Conservation (phyloP, 192 early-diverging fungal species). For the Coemansia biformis region DNA sequence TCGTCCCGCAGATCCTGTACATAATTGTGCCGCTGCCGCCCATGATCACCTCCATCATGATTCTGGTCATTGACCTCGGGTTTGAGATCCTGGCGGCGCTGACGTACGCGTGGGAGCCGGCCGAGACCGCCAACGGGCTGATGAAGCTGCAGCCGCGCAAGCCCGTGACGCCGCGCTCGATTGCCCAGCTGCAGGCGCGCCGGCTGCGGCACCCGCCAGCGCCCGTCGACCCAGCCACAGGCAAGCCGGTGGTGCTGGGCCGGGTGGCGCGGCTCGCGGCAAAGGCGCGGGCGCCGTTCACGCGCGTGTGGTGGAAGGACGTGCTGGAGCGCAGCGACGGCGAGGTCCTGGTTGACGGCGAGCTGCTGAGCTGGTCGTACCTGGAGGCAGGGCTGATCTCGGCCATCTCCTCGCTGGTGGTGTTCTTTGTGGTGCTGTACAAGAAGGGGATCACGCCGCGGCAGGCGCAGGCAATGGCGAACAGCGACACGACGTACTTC, state of each 20-base stretch:
- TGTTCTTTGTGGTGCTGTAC: conserved; percentile 79
- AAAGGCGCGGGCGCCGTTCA: conserved; percentile 49
- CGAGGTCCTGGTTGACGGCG: conserved; percentile 81
- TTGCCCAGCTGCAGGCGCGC: conserved; percentile 62
- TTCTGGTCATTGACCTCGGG: conserved; percentile 89
- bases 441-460: conserved; percentile 61
- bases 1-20: conserved; percentile 79
- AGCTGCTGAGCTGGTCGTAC: conserved; percentile 78
- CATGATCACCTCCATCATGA: conserved; percentile 75
- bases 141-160: conserved; percentile 89
- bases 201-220: conserved; percentile 49
- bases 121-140: conserved; percentile 67
- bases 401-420: conserved; percentile 59
- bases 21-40: conserved; percentile 82
- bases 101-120: conserved; percentile 86
- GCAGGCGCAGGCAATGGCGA: conserved; percentile 56
- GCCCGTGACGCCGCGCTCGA: conserved; percentile 74
- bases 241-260: conserved; percentile 37
- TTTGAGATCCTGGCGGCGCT: conserved; percentile 87
- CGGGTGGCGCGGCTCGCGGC: conserved; percentile 16
- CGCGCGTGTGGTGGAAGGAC: conserved; percentile 57
- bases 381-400: conserved; percentile 81
- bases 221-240: conserved; percentile 52
- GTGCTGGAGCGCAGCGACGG: conserved; percentile 66
- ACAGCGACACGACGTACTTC: conserved; percentile 42